These are phyloP conservation scores for Coriaria nepalensis DNA, from an alignment of 306 rosid genomes.

Conservation along the genomic window DNA sequence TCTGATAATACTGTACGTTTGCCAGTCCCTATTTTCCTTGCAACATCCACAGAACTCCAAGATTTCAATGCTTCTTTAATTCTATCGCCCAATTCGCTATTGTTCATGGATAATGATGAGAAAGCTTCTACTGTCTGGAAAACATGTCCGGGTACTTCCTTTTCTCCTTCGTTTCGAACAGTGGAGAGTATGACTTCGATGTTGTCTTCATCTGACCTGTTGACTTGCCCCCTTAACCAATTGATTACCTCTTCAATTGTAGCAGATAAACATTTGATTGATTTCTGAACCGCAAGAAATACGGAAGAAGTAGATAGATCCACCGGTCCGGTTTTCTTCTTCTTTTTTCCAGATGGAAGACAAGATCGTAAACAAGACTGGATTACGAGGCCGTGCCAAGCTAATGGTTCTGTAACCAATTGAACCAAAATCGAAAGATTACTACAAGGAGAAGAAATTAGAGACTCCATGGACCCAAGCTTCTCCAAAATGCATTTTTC, in stretches of 20 bases:
- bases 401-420: slow-evolving; percentile 75
- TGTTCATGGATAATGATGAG: slow-evolving; percentile 27
- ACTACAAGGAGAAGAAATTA: slow-evolving; percentile 36
- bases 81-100: slow-evolving; percentile 39
- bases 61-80: slow-evolving; percentile 50
- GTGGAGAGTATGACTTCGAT: slow-evolving; percentile 38
- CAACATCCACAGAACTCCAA: slow-evolving; percentile 65
- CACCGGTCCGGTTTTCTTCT: slow-evolving; percentile 61
- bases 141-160: slow-evolving; percentile 64
- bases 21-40: slow-evolving; percentile 57
- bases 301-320: slow-evolving; percentile 36
- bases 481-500: slow-evolving; percentile 46
- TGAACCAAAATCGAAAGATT: slow-evolving; percentile 48
- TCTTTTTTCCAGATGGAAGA: slow-evolving; percentile 75
- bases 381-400: slow-evolving; percentile 85
- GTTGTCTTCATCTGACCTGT: slow-evolving; percentile 45
- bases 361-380: slow-evolving; percentile 64
- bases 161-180: slow-evolving; percentile 30
- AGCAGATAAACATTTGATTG: slow-evolving; percentile 36
- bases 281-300: slow-evolving; percentile 30
- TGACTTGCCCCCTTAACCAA: slow-evolving; percentile 45
- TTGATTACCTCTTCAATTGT: slow-evolving; percentile 44
- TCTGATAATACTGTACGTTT: slow-evolving; percentile 42
- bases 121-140: slow-evolving; percentile 36
- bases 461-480: slow-evolving; percentile 32